Percentiles rank a stretch among this genome's conserved stretches.
These are phyloP conservation scores for Phytopythium cucurbitacearum DNA, from an alignment of 352 stramenopile species.

Conservation along the genomic window DNA sequence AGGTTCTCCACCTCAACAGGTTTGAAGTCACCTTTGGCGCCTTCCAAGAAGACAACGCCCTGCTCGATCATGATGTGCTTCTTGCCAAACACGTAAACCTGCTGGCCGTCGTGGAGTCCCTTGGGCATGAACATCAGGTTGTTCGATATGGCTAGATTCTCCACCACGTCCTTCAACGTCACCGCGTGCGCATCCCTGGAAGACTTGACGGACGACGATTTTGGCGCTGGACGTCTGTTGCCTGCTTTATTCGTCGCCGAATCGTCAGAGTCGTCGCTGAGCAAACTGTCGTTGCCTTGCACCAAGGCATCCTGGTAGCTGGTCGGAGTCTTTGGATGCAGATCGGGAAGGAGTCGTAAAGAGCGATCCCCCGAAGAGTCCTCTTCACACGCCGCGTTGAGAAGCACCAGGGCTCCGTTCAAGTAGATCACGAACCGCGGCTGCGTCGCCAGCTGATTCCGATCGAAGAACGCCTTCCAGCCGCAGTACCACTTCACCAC, in stretches of 20 bases:
- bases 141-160: constrained; percentile 72
- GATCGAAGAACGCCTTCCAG: constrained; percentile 82
- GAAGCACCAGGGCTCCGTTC: constrained; percentile 61
- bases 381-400: constrained; percentile 40
- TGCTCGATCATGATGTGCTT: constrained; percentile 84
- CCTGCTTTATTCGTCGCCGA: background rate
- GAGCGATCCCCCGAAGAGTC: background rate
- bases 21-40: constrained; percentile 57
- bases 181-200: constrained; percentile 42
- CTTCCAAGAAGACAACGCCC: constrained; percentile 73
- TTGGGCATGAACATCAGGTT: constrained; percentile 84
- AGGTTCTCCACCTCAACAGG: constrained; percentile 77
- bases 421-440: constrained; percentile 75
- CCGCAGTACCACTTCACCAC: constrained; percentile 81
- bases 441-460: constrained; percentile 46
- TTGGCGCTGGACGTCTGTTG: constrained; percentile 3
- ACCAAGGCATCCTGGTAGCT: constrained; percentile 81
- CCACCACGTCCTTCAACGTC: constrained; percentile 78
- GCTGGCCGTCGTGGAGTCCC: constrained; percentile 69
- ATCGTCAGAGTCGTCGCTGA: constrained; percentile 14
- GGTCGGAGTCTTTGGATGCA: constrained; percentile 43
- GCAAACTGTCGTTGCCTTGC: constrained; percentile 23
- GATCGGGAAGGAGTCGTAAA: constrained; percentile 26
- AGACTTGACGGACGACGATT: constrained; percentile 11
- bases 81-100: constrained; percentile 76